phyloP scores from a whole-genome alignment of 2,329 filamentous ascomycete genomes.

The Verticillium isaacii region DNA sequence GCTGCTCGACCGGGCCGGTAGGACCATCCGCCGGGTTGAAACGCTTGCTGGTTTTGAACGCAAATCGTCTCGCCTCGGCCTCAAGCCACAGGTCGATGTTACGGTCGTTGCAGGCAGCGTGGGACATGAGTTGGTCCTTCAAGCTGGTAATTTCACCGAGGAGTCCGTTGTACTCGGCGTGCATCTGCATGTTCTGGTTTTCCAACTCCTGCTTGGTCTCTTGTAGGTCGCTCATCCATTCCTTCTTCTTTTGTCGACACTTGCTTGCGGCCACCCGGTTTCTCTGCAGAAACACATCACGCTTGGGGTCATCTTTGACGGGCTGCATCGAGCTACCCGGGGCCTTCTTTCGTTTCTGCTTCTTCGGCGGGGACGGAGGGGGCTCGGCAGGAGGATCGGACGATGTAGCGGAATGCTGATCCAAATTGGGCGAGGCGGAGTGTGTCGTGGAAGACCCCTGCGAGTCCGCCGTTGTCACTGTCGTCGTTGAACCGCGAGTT shows the following conservation, averaged over 20 bases:
- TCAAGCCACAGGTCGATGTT: constrained; percentile 51
- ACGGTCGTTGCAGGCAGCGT: constrained; percentile 45
- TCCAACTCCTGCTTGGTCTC: constrained; percentile 40
- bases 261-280: constrained; percentile 71
- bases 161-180: constrained; percentile 36
- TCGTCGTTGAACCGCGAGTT: background rate
- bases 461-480: background rate
- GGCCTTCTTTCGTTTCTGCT: constrained; percentile 17
- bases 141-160: constrained; percentile 39
- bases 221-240: constrained; percentile 46
- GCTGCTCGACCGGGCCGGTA: background rate
- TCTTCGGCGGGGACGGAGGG: constrained; percentile 16
- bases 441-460: constrained; percentile 2
- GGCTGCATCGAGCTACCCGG: constrained; percentile 5
- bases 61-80: constrained; percentile 45
- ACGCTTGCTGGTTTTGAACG: constrained; percentile 27
- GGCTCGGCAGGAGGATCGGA: constrained; percentile 10
- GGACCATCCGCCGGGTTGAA: constrained; percentile 4
- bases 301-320: constrained; percentile 34
- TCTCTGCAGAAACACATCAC: constrained; percentile 59
- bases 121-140: constrained; percentile 46
- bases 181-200: constrained; percentile 34
- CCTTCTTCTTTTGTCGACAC: constrained; percentile 64
- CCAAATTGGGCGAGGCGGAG: background rate
- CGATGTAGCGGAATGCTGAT: constrained; percentile 9